Base-by-base conservation (phyloP, 2,329 filamentous ascomycete species). In the Aureobasidium mangrovei region DNA sequence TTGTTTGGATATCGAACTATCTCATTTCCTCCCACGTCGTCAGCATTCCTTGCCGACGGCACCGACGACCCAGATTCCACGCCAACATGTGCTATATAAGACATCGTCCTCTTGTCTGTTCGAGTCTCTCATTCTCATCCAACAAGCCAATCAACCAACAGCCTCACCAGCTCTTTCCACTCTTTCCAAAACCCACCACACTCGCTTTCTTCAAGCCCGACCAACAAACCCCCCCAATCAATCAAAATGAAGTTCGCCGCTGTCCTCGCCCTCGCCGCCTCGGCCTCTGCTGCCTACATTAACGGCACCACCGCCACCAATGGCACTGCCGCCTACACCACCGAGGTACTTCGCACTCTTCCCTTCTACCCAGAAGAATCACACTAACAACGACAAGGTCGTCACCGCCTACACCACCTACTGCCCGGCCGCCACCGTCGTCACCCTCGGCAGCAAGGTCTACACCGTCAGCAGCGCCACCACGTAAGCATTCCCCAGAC, bases 401-500 rank as follows among this genome's bases (percentile, higher is more conserved):
- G 18, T 18, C 18, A 18, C 32, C 32, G 6, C 32, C 27, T 56
- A 39, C 54, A 58, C 56, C 44, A 58, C 56, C n/a, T 53, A 51
- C 42, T 56, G 56, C 52, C 53, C 52, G 9, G 45, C 44, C 9
- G 4, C 51, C 26, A 44, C 40, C n/a, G 18, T 9, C 18, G 31
- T 29, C 28, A 12, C 43, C 7, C 53, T 43, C 53, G 53, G 54
- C 48, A 41, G 53, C 43, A 41, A 47, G 43, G 44, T 28, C 36
- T 58, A 58, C 56, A 58, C 56, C 48, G 41, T 56, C 49, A 36
- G 26, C n/a, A 33, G 36, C 5, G 54, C 54, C 41, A 58, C 56
- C 36, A 58, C 56, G 9, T 58, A 8, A 56, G 49, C 39, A 54
- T 58, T 47, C 48, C 54, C 46, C 10, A 51, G 32, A 7, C 18